These are phyloP conservation scores for Kodamaea laetipori DNA, from an alignment of 805 yeast genomes.

Conservation along the genomic window DNA sequence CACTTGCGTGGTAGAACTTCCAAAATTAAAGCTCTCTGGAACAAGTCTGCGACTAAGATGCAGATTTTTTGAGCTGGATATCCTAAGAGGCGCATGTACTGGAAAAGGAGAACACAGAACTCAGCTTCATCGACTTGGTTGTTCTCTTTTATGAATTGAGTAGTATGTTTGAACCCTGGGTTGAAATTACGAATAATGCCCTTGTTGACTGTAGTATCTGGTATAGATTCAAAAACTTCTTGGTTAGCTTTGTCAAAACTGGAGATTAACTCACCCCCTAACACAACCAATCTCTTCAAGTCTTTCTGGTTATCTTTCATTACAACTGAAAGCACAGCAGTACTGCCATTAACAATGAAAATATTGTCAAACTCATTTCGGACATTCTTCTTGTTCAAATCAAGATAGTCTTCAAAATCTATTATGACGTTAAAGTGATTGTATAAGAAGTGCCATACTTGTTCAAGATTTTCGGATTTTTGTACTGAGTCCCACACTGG, in stretches of 20 bases:
- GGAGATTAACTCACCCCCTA: conserved; percentile 14
- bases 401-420: conserved; percentile 14
- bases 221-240: too few species aligned
- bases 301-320: conserved; percentile 3
- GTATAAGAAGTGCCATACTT: conserved; percentile 14
- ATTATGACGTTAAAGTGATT: conserved; percentile 13
- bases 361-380: conserved; percentile 12
- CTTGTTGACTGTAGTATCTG: neutral
- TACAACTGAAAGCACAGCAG: conserved; percentile 8
- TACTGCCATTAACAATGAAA: conserved; percentile 11
- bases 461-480: neutral
- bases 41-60: conserved; percentile 42
- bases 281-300: conserved; percentile 9
- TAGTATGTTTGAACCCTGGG: conserved; percentile 15
- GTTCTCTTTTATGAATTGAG: conserved; percentile 15
- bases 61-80: conserved; percentile 41
- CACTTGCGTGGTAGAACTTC: conserved; percentile 34
- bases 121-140: conserved; percentile 43
- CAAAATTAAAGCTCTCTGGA: conserved; percentile 44
- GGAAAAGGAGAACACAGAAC: conserved; percentile 45
- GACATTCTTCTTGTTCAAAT: neutral
- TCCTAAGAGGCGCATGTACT: conserved; percentile 48
- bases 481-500: conserved; percentile 13
- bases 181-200: conserved; percentile 9
- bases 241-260: conserved; percentile 6